Conservation (phyloP, 495 filamentous ascomycete species). For the Penicillium salamii region DNA sequence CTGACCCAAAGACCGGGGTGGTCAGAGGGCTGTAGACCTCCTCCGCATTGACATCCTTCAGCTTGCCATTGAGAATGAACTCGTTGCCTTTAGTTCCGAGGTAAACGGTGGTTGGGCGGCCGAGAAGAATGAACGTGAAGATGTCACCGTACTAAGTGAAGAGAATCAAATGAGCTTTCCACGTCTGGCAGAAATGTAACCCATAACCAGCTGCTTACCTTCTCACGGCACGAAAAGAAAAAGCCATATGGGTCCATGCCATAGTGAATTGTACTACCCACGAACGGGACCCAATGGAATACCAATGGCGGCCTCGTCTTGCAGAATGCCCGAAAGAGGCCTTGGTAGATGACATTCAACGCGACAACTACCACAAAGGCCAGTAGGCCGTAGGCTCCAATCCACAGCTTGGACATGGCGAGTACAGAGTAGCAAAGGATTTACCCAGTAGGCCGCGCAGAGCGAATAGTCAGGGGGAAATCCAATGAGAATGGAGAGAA, state of each 20-base stretch:
- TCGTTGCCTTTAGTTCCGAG: conserved; percentile 61
- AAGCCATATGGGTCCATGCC: conserved; percentile 64
- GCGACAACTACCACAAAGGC: too few relatives aligned
- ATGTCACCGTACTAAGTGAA: conserved; percentile 61
- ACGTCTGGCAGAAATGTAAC: conserved; percentile 1
- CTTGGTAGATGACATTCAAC: too few relatives aligned
- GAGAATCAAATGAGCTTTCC: too few relatives aligned
- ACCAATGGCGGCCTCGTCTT: too few relatives aligned
- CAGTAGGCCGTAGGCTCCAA: too few relatives aligned
- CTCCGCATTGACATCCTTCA: conserved; percentile 60
- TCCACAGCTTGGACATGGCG: too few relatives aligned
- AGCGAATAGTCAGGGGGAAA: too few relatives aligned
- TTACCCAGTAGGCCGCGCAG: too few relatives aligned
- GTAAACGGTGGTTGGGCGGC: conserved; percentile 60
- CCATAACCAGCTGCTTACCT: conserved; percentile 41
- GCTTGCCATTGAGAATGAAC: conserved; percentile 61
- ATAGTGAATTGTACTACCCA: conserved; percentile 62
- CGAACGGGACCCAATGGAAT: conserved; percentile 61
- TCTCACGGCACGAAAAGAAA: conserved; percentile 53
- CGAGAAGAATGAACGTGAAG: conserved; percentile 62
- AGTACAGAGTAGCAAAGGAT: too few relatives aligned
- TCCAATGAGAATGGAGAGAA: too few relatives aligned
- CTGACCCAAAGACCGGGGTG: conserved; percentile 59
- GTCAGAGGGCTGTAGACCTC: conserved; percentile 61
- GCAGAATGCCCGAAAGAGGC: too few relatives aligned